Evolutionary conservation across 805 yeast genomes (phyloP).

Genomic region (Yarrowia deformans): DNA sequence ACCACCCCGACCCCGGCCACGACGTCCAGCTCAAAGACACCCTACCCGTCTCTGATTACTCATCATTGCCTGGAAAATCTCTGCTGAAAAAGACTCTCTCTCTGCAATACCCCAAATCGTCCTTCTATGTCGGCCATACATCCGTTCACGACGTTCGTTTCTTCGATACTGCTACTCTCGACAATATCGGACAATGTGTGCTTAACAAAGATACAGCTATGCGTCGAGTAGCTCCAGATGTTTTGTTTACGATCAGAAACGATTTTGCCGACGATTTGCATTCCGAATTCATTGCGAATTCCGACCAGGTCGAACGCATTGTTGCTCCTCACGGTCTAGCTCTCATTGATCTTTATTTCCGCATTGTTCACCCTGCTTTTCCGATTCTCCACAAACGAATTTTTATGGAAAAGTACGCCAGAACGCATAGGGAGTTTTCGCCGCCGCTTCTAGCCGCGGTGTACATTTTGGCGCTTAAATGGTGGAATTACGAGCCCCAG

Average conservation of each 20-base stretch:
- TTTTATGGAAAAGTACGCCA: slow-evolving; percentile 84
- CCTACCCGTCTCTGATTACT: slow-evolving; percentile 69
- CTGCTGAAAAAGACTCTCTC: slow-evolving; percentile 71
- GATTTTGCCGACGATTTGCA: slow-evolving; percentile 77
- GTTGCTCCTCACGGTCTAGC: slow-evolving; percentile 93
- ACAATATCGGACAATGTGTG: slow-evolving; percentile 81
- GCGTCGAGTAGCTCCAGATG: slow-evolving; percentile 78
- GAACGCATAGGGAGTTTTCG: slow-evolving; percentile 90
- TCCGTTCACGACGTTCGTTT: slow-evolving; percentile 80
- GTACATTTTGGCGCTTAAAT: slow-evolving; percentile 83
- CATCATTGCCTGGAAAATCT: slow-evolving; percentile 67
- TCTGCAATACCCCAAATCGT: slow-evolving; percentile 88
- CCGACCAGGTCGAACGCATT: slow-evolving; percentile 81
- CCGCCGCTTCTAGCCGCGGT: slow-evolving; percentile 93
- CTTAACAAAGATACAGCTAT: slow-evolving; percentile 69
- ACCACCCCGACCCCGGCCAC: too few species aligned
- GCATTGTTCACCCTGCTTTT: slow-evolving; percentile 87
- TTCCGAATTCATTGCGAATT: slow-evolving; percentile 72
- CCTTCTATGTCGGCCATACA: slow-evolving; percentile 87
- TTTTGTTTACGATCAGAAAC: slow-evolving; percentile 74
- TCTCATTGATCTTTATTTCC: slow-evolving; percentile 71
- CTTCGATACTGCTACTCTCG: slow-evolving; percentile 67
- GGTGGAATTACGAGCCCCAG: slow-evolving; percentile 92
- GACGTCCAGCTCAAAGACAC: not conserved
- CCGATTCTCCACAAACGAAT: slow-evolving; percentile 92